Evolutionary conservation across 2,329 filamentous ascomycete genomes (phyloP), one percentile per base, ranked within the genome.

Genomic region (Aspergillus tubingensis): DNA sequence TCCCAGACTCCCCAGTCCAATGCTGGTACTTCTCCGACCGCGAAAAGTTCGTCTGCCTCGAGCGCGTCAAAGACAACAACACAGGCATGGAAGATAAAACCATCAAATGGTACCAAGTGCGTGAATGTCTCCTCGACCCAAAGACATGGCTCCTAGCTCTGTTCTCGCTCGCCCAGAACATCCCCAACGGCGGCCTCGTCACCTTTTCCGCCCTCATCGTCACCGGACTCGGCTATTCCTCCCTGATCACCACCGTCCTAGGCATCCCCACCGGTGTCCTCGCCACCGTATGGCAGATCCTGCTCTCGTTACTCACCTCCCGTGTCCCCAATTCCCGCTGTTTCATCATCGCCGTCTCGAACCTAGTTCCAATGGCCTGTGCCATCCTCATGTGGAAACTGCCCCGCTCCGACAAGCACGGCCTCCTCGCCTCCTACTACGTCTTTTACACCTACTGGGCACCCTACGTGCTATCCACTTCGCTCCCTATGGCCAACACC

Each of bases 1-100:
- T 77, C 8, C 75, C 75, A 1, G 75, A 77, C 60, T 71, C 67
- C 11, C 74, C 75, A 0, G 71, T 76, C 44, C 69, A 67, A 55
- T 73, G 73, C 11, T 70, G 67, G 49, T 66, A 71, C 23, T 72
- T 77, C 41, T 69, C 65, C 25, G 72, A 74, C 44, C 72, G 70
- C n/a, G 74, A 77, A 64, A 76, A 76, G 58, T 65, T 71, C 10
- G 65, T 71, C 17, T 64, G 63, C 21, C 38, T 69, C 47, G 38
- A 65, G 51, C 53, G 65, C 19, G 59, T 67, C 19, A 66, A 65
- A 47, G 63, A 63, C 17, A 70, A 68, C 44, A 65, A 68, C 27
- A 56, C 61, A 1, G 58, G 62, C 1, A 55, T 57, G 17, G 57
- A 61, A 21, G 57, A 61, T 11, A 59, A 59, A 6, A 50, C 47